These are phyloP conservation scores for Wickerhamomyces subpelliculosus DNA, from an alignment of 805 yeast genomes.

Conservation along the genomic window DNA sequence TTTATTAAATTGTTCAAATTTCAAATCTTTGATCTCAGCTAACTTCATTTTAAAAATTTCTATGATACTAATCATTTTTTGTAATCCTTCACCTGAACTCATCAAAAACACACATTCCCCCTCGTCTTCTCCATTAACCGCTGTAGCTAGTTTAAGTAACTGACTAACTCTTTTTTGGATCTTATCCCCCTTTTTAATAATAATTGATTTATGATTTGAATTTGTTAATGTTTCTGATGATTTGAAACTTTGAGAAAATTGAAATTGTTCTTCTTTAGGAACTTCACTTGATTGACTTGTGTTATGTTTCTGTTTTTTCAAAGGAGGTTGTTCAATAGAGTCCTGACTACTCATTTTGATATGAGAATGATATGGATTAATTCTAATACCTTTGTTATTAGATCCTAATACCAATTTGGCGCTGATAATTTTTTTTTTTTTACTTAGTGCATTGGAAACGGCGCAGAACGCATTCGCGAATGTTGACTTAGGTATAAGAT, in stretches of 20 bases:
- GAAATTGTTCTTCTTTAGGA: not conserved
- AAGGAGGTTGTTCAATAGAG: not conserved
- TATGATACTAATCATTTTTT: slow-evolving; percentile 16
- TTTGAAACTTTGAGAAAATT: not conserved
- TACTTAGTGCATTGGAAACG: too few species aligned
- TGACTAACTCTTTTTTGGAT: slow-evolving; percentile 12
- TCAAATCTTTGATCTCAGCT: slow-evolving; percentile 1
- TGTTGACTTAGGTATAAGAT: too few species aligned
- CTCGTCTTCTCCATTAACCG: too few species aligned
- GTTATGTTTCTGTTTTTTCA: not conserved
- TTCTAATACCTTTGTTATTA: too few species aligned
- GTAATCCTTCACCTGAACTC: slow-evolving; percentile 19
- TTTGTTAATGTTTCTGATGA: not conserved
- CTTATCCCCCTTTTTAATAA: slow-evolving; percentile 19
- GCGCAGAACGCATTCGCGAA: too few species aligned
- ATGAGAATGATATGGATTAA: too few species aligned
- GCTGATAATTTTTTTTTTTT: too few species aligned
- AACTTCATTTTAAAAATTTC: slow-evolving; percentile 17
- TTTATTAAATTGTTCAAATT: slow-evolving; percentile 16
- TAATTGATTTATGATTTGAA: not conserved
- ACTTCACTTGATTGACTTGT: not conserved
- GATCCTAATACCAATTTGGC: too few species aligned
- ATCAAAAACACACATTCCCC: slow-evolving; percentile 7
- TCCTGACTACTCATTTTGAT: not conserved
- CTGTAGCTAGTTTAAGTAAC: slow-evolving; percentile 2